Evolutionary conservation across 2,329 filamentous ascomycete species (phyloP).

Genomic region (Trichoderma citrinoviride): DNA sequence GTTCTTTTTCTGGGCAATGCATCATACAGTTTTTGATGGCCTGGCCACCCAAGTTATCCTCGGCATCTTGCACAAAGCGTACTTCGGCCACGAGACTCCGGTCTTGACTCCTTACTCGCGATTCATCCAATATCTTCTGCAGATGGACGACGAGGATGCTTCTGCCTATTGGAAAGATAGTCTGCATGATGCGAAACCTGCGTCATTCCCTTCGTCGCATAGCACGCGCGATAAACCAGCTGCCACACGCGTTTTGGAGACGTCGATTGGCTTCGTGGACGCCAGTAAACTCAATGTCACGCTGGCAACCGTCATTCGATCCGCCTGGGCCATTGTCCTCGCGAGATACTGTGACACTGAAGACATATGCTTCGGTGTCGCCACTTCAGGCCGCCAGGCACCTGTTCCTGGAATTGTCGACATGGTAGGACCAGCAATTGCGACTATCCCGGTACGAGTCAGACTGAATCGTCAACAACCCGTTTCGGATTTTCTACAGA

Average conservation of each 20-base stretch:
- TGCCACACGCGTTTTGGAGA: not conserved
- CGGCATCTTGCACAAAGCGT: not conserved
- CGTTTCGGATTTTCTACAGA: not conserved
- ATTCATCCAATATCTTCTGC: constrained; percentile 10
- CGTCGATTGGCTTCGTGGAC: not conserved
- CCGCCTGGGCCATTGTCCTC: constrained; percentile 27
- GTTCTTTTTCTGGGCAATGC: constrained; percentile 2
- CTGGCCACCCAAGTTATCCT: not conserved
- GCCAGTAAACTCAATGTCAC: constrained; percentile 14
- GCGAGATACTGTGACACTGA: constrained; percentile 35
- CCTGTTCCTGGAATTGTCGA: constrained; percentile 23
- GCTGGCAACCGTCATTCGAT: constrained; percentile 14
- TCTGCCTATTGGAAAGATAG: not conserved
- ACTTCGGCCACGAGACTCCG: not conserved
- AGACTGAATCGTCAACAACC: not conserved
- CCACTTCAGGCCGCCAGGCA: constrained; percentile 26
- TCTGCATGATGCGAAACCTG: not conserved
- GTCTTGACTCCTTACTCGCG: not conserved
- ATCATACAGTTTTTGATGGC: constrained; percentile 14
- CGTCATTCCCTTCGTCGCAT: not conserved
- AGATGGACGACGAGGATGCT: not conserved
- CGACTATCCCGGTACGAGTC: constrained; percentile 23
- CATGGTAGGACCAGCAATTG: constrained; percentile 27
- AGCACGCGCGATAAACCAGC: not conserved
- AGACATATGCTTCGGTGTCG: constrained; percentile 25